These are phyloP conservation scores for Colletotrichum phormii DNA, from an alignment of 2,329 filamentous ascomycete species.

Conservation along the genomic window DNA sequence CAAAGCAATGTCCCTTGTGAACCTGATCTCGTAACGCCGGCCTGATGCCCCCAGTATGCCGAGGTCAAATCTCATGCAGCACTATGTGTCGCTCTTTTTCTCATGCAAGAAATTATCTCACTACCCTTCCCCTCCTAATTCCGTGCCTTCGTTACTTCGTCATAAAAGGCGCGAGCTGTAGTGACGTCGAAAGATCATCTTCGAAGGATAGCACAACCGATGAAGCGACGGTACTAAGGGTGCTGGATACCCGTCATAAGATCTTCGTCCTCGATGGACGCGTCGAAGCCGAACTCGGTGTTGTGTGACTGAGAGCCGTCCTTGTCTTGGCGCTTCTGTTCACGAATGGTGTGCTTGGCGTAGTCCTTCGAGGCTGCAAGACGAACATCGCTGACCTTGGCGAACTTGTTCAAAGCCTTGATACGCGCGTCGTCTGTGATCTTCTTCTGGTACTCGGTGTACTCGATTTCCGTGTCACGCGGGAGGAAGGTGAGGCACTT, in stretches of 20 bases:
- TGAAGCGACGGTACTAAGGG: slow-evolving; percentile 12
- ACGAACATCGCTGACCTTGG: slow-evolving; percentile 64
- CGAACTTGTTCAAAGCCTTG: slow-evolving; percentile 57
- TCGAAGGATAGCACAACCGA: not conserved
- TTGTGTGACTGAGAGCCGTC: slow-evolving; percentile 47
- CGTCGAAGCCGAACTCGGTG: slow-evolving; percentile 55
- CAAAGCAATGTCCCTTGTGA: slow-evolving; percentile 14
- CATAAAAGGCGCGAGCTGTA: slow-evolving; percentile 2
- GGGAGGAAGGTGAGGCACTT: slow-evolving; percentile 64
- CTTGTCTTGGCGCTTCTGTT: slow-evolving; percentile 60
- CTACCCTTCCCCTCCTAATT: not conserved
- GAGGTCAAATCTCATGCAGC: slow-evolving; percentile 3
- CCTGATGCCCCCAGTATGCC: slow-evolving; percentile 21
- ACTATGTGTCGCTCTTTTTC: not conserved
- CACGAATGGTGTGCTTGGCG: slow-evolving; percentile 57
- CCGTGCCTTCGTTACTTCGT: slow-evolving; percentile 28
- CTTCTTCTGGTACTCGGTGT: slow-evolving; percentile 62
- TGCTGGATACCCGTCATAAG: slow-evolving; percentile 63
- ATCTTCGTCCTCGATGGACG: slow-evolving; percentile 69
- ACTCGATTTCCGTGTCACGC: slow-evolving; percentile 56
- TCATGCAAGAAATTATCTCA: not conserved
- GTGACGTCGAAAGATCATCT: not conserved
- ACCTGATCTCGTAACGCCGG: slow-evolving; percentile 34
- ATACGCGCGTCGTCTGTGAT: slow-evolving; percentile 58
- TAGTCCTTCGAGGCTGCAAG: slow-evolving; percentile 69